These are phyloP conservation scores for Cucurbita moschata DNA, from an alignment of 306 rosid species.

Conservation along the genomic window DNA sequence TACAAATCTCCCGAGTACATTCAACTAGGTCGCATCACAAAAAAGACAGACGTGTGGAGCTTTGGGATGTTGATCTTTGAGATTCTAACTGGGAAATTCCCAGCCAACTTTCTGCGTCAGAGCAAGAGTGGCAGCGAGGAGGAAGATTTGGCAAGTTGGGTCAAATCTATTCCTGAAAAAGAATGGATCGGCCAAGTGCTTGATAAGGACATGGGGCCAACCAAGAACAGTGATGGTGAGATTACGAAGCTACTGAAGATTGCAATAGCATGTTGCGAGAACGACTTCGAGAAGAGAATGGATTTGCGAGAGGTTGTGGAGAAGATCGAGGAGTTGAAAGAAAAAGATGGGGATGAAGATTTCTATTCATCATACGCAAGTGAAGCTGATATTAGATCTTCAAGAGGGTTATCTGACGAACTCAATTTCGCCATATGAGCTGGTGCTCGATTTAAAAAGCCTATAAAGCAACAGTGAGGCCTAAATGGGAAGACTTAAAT, in stretches of 20 bases:
- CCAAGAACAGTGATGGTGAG: slow-evolving; percentile 26
- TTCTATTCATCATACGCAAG: slow-evolving; percentile 15
- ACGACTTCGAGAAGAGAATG: slow-evolving; percentile 50
- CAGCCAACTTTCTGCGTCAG: slow-evolving; percentile 36
- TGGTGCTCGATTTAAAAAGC: background rate
- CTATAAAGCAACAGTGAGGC: background rate
- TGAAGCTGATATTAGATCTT: slow-evolving; percentile 27
- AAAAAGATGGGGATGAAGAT: slow-evolving; percentile 20
- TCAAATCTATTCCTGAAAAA: slow-evolving; percentile 28
- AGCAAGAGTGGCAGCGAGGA: slow-evolving; percentile 38
- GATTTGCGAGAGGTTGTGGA: slow-evolving; percentile 54
- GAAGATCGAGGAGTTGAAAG: slow-evolving; percentile 48
- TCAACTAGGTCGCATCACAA: slow-evolving; percentile 53
- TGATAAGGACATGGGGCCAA: slow-evolving; percentile 40
- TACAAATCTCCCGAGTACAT: slow-evolving; percentile 71
- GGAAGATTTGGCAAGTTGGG: slow-evolving; percentile 54
- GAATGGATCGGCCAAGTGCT: slow-evolving; percentile 43
- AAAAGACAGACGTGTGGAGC: slow-evolving; percentile 81
- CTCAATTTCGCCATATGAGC: slow-evolving; percentile 2
- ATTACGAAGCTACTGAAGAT: slow-evolving; percentile 55
- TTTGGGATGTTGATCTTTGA: slow-evolving; percentile 65
- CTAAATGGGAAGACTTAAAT: background rate
- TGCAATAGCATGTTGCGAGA: slow-evolving; percentile 51
- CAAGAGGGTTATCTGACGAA: slow-evolving; percentile 15
- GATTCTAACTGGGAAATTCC: slow-evolving; percentile 50